A percentile compares a stretch with the other conserved stretches of the same genome.
These are phyloP conservation scores for Bipolaris cookei DNA, from an alignment of 2,329 filamentous ascomycete species.

Conservation along the genomic window DNA sequence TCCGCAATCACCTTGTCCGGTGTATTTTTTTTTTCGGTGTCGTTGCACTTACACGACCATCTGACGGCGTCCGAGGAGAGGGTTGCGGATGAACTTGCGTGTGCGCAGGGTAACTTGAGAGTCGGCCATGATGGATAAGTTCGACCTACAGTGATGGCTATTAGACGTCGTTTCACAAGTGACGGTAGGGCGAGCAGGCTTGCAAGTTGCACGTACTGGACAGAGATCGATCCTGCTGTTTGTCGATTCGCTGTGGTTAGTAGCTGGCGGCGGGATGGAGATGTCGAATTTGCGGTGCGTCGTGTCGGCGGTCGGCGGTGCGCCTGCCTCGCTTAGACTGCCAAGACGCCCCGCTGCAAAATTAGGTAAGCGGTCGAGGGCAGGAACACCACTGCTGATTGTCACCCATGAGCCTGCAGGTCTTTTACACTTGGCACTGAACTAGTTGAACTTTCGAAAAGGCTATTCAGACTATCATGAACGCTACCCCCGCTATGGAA, in stretches of 20 bases:
- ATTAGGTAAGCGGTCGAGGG: slow-evolving; percentile 31
- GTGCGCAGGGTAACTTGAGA: slow-evolving; percentile 71
- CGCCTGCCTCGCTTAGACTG: slow-evolving; percentile 18
- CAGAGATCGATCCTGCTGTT: slow-evolving; percentile 45
- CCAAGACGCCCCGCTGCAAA: slow-evolving; percentile 22
- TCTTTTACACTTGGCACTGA: neutral
- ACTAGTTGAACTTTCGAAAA: neutral
- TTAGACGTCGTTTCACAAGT: slow-evolving; percentile 17
- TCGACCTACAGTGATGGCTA: slow-evolving; percentile 38
- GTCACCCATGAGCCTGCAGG: neutral
- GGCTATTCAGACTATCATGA: neutral
- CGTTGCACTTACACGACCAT: slow-evolving; percentile 85
- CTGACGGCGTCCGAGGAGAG: slow-evolving; percentile 97
- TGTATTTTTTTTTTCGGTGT: slow-evolving; percentile 5
- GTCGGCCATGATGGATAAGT: slow-evolving; percentile 78
- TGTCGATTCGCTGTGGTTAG: slow-evolving; percentile 39
- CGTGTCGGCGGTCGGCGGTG: slow-evolving; percentile 23
- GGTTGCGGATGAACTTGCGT: slow-evolving; percentile 99
- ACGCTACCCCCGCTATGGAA: slow-evolving; percentile 19
- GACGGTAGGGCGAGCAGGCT: slow-evolving; percentile 6
- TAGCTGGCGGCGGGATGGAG: slow-evolving; percentile 43
- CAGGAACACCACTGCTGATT: slow-evolving; percentile 7
- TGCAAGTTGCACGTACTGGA: slow-evolving; percentile 38
- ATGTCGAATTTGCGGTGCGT: slow-evolving; percentile 31
- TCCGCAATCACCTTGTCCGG: slow-evolving; percentile 19